A percentile compares a stretch with the other conserved stretches of the same genome.
Evolutionary conservation across 306 rosid species (phyloP).

Genomic region (Aeschynomene evenia): DNA sequence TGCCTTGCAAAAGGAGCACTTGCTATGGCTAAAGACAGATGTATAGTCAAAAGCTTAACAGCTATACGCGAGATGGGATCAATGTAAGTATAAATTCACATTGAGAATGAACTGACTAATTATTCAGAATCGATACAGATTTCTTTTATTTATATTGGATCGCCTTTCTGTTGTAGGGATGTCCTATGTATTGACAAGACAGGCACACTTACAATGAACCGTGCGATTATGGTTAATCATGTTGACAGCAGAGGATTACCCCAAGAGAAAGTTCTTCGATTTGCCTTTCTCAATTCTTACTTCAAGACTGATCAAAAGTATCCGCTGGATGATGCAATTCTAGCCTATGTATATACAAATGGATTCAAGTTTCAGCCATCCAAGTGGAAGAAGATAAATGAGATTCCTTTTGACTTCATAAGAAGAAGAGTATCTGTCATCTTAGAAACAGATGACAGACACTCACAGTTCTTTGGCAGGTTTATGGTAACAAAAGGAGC

Average conservation of each 20-base stretch:
- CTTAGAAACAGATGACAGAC: constrained; percentile 51
- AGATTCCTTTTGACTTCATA: constrained; percentile 87
- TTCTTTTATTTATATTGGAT: neutral
- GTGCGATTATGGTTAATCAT: constrained; percentile 65
- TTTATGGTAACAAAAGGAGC: constrained; percentile 83
- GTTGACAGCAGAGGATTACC: constrained; percentile 48
- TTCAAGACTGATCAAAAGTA: constrained; percentile 81
- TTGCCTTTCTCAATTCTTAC: constrained; percentile 76
- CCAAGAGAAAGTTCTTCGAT: constrained; percentile 61
- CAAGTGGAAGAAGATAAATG: constrained; percentile 70
- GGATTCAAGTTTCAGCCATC: constrained; percentile 82
- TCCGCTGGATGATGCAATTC: constrained; percentile 80
- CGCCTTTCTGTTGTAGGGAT: constrained; percentile 52
- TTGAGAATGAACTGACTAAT: constrained; percentile 8
- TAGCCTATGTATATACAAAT: constrained; percentile 70
- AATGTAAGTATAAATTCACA: constrained; percentile 50
- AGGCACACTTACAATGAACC: constrained; percentile 81
- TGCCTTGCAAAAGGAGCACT: constrained; percentile 88
- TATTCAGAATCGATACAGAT: too few relatives aligned
- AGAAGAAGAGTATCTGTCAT: constrained; percentile 76
- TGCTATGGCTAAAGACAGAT: constrained; percentile 85
- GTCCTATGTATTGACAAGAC: constrained; percentile 87
- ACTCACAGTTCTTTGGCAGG: constrained; percentile 37
- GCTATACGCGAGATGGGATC: constrained; percentile 85
- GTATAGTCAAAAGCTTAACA: constrained; percentile 69